Evolutionary conservation across 106 monocot genomes (phyloP).

Genomic region (Cymbidium sinense): DNA sequence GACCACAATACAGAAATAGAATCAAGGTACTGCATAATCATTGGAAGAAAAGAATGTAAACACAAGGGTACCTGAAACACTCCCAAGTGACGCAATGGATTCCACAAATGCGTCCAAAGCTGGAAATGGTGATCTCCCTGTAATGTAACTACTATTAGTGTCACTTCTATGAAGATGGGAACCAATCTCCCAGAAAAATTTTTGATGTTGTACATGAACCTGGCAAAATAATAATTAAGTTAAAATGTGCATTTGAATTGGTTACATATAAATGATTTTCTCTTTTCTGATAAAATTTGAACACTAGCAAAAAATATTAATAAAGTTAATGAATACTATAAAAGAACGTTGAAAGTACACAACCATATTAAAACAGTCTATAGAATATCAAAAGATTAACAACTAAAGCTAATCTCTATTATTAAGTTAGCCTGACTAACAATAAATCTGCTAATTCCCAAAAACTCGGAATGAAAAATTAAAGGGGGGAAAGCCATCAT

Average conservation of each 20-base stretch:
- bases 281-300: not conserved
- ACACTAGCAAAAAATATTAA: not conserved
- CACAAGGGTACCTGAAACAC: slow-evolving; percentile 46
- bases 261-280: not conserved
- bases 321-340: not conserved
- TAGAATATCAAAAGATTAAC: not conserved
- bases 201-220: slow-evolving; percentile 28
- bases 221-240: slow-evolving; percentile 17
- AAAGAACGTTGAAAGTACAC: not conserved
- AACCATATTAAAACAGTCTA: not conserved
- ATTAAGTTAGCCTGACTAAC: not conserved
- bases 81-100: slow-evolving; percentile 73
- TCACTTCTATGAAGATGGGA: slow-evolving; percentile 19
- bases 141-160: slow-evolving; percentile 25
- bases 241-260: slow-evolving; percentile 4
- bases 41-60: not conserved
- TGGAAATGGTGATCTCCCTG: slow-evolving; percentile 91
- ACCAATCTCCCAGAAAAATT: slow-evolving; percentile 1
- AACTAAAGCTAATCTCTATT: not conserved
- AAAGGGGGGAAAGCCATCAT: not conserved
- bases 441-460: not conserved
- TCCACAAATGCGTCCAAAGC: slow-evolving; percentile 85
- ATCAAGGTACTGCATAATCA: not conserved
- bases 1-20: slow-evolving; percentile 2
- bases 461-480: not conserved